Evolutionary conservation across 805 yeast genomes (phyloP), one percentile per base, ranked within the genome.

Genomic region (Nakazawaea ambrosiae): DNA sequence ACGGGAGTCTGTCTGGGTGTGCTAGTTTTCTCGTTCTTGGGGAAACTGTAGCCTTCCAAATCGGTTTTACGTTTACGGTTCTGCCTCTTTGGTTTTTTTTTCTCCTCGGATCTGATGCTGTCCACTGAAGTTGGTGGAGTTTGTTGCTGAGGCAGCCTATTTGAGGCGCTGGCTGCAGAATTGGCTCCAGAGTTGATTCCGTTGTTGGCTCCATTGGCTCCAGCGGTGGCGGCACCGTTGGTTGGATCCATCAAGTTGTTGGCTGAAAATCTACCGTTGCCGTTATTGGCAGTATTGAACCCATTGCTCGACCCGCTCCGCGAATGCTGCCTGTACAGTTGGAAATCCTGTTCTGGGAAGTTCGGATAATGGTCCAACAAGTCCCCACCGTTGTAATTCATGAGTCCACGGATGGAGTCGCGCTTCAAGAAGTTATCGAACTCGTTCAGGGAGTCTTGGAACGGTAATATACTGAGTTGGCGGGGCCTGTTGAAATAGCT

Each of bases 351-450:
- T 11, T 50, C 51, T 28, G 43, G 45, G 24, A 45, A 45, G 35
- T 45, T 40, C 17, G 55, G 55, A 23, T 51, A 40, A 36, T 48
- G 46, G 36, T 57, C 58, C 31, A 55, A 35, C 16, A 52, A 37
- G 31, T 55, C 60, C 11, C 49, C 59, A 12, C 50, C 43, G 27
- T 53, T 51, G 15, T 54, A 42, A 20, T 38, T 56, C 39, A 55
- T 49, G 9, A 54, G 44, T 19, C 54, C 49, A 34, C 45, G 49
- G 33, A 54, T 45, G 23, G 61, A 52, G 27, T 61, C 67, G 27
- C 63, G 44, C 41, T 60, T 61, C 37, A 59, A 41, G 39, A 59
- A 59, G n/a, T 37, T 45, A 28, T 62, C 67, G 32, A 61, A 51
- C 32, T 60, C 66, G 31, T 44, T 47, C n/a, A 41, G 33, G 5